A percentile compares a stretch with the other conserved stretches of the same genome.
Evolutionary conservation across 805 yeast genomes (phyloP).

Genomic region (Teunomyces barrocoloradensis): DNA sequence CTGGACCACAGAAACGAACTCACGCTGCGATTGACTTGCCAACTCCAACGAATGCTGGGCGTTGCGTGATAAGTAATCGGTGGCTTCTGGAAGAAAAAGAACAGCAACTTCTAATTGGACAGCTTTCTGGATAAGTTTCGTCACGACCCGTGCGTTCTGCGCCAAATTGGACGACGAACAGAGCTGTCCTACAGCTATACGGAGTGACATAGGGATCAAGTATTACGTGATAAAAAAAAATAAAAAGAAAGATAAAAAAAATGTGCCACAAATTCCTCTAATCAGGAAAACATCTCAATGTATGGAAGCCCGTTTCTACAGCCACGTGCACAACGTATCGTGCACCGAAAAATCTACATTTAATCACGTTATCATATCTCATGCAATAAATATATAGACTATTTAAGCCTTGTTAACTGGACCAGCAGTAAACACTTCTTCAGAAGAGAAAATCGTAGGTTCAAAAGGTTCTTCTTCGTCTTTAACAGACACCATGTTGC

Average conservation of each 20-base stretch:
- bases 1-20: constrained; percentile 45
- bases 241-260: neutral
- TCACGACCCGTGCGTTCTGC: constrained; percentile 59
- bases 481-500: constrained; percentile 12
- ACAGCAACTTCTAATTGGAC: constrained; percentile 58
- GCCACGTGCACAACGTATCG: too few species aligned
- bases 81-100: constrained; percentile 88
- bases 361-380: too few species aligned
- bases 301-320: too few species aligned
- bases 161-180: constrained; percentile 65
- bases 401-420: constrained; percentile 33
- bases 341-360: too few species aligned
- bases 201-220: neutral
- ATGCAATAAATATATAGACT: neutral
- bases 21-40: constrained; percentile 41
- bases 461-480: constrained; percentile 27
- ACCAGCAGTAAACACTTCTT: constrained; percentile 43
- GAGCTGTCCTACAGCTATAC: constrained; percentile 80
- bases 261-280: neutral
- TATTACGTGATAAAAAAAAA: neutral
- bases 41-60: constrained; percentile 62
- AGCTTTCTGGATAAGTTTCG: constrained; percentile 62
- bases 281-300: neutral
- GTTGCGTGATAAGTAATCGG: constrained; percentile 78
- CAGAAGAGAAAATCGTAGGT: constrained; percentile 40